These are phyloP conservation scores for Chlorophyllum brunneum DNA, from an alignment of 768 basidiomycete species.

Conservation along the genomic window DNA sequence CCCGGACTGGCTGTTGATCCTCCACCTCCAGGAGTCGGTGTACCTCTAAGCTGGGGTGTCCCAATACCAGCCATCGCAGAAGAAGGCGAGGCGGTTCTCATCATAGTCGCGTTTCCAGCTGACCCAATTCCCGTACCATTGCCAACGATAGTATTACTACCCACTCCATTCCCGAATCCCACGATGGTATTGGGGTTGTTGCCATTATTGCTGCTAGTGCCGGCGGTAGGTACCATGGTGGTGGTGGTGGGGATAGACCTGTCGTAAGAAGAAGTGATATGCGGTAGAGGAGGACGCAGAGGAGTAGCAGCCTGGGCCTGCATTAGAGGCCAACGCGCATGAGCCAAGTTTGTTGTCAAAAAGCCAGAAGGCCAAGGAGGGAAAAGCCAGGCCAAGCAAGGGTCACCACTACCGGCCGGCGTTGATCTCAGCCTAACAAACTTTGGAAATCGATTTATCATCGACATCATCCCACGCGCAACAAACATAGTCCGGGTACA, in stretches of 20 bases:
- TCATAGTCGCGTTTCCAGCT: no score
- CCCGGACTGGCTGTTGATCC: background rate
- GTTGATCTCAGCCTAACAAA: no score
- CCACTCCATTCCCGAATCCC: background rate
- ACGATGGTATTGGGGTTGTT: no score
- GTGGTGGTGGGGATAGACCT: background rate
- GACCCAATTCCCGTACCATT: background rate
- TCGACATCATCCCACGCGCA: constrained; percentile 12
- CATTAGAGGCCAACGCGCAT: constrained; percentile 12
- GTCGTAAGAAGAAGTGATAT: no score
- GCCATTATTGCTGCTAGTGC: background rate
- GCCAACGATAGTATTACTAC: no score
- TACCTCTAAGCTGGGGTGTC: background rate
- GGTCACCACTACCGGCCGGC: no score
- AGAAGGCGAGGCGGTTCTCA: no score
- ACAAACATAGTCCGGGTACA: no score
- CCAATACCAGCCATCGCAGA: no score
- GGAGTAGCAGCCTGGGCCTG: constrained; percentile 7
- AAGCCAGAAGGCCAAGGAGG: background rate
- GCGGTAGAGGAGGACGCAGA: no score
- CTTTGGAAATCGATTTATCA: constrained; percentile 15
- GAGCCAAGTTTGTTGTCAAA: background rate
- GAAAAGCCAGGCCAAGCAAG: background rate
- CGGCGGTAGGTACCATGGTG: background rate
- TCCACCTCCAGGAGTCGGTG: background rate